Evolutionary conservation across 169 alveolate genomes (phyloP), one percentile per base, ranked within the genome.

Genomic region (Plasmodium reichenowi): DNA sequence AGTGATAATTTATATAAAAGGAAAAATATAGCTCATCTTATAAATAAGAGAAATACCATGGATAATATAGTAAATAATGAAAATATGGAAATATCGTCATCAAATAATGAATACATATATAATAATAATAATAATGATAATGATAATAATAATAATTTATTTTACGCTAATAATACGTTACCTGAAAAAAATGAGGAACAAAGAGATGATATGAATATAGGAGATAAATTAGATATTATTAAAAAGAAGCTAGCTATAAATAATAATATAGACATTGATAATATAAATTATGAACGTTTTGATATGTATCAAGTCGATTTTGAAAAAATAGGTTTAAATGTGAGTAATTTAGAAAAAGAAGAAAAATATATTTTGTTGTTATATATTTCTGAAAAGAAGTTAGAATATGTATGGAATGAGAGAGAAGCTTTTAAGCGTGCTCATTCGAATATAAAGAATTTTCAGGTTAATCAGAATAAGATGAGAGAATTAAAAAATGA

Each of bases 301-400:
- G 89, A 78, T 47, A 78, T 78, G 54, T 78, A 78, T 60, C 70
- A 78, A 64, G 47, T 78, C 22, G 78, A 78, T 50, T 78, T 78
- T 78, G 50, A 78, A 52, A 78, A 52, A 78, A 15, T 78, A 43
- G 89, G 89, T 45, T 59, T 78, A 52, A 78, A 78, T 68, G 76
- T 67, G 32, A 68, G 43, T 47, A 64, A 52, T 71, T 59, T 78
- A 52, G 76, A 78, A 22, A 78, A 64, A 17, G 89, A 78, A 38
- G 89, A 78, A 78, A 78, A 78, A 45, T 78, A 78, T 24, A 78
- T 78, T 78, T 78, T 78, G 60, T 26, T 78, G 80, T 56, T 78
- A 38, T 78, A 78, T 62, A 78, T 78, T 22, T 78, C 89, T 17
- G 74, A 78, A 78, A 64, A 78, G 17, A 64, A 78, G 22, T 48